phyloP scores from a whole-genome alignment of 306 rosid genomes.

The Quercus rubra region DNA sequence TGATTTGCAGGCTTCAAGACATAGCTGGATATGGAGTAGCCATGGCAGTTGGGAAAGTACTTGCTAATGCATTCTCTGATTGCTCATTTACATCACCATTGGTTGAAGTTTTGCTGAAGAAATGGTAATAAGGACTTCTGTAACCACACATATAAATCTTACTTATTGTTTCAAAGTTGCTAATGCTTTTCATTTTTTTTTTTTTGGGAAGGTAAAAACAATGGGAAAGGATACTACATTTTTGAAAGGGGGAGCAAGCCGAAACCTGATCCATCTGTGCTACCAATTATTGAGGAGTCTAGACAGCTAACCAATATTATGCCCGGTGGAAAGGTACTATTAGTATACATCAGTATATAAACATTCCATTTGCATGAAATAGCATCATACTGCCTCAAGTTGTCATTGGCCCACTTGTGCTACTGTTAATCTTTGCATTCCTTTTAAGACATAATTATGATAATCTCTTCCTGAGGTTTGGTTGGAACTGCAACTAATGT shows the following conservation, averaged over 20 bases:
- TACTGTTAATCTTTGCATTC: conserved; percentile 3
- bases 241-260: conserved; percentile 87
- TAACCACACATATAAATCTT: neutral
- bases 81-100: conserved; percentile 59
- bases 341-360: conserved; percentile 7
- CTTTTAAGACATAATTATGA: neutral
- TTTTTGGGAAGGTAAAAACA: conserved; percentile 61
- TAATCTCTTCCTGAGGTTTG: neutral
- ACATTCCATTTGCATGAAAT: conserved; percentile 7
- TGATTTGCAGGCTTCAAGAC: conserved; percentile 81
- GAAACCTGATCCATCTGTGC: conserved; percentile 69
- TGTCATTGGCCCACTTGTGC: neutral
- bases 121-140: conserved; percentile 51
- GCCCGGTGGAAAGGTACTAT: conserved; percentile 78
- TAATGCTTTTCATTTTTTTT: conserved; percentile 16
- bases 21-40: conserved; percentile 82
- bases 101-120: conserved; percentile 61
- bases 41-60: conserved; percentile 59
- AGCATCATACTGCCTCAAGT: neutral
- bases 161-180: conserved; percentile 3
- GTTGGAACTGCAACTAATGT: conserved; percentile 7
- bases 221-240: conserved; percentile 79
- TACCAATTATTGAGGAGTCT: conserved; percentile 72
- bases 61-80: conserved; percentile 54
- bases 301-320: conserved; percentile 52